Evolutionary conservation across 805 yeast genomes (phyloP), one percentile per base, ranked within the genome.

Genomic region (Saccharomycopsis javanensis): DNA sequence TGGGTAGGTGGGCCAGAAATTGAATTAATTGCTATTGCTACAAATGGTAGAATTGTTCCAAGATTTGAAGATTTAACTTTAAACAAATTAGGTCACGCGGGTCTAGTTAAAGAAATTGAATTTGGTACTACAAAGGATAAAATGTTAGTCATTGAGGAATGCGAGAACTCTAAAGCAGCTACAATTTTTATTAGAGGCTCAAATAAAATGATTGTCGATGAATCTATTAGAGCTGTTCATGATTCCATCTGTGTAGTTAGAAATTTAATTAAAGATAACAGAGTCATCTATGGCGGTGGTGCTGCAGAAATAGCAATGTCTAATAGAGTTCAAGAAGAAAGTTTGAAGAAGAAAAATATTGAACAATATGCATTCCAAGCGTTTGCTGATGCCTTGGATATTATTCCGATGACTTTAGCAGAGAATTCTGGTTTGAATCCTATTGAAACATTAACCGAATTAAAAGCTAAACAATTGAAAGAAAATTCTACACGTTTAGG

Each of bases 251-350:
- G 99, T 75, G 99, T 95, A 50, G 99, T 94, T 30, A 86, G 99
- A 75, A 95, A 94, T 73, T 80, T 94, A 69, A 85, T 95, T 54
- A 82, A 85, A 66, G 98, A 95, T 71, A 85, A 83, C 69, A 81
- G 97, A 71, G 88, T 94, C 51, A 97, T 95, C n/a, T 94, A 94
- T 68, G 99, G 99, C 62, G 99, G 99, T 65, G 99, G 99, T 64
- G 96, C 99, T 23, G 95, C 98, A 37, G 99, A 94, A 74, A 83
- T 94, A 55, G 79, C 96, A 2, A 86, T 96, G 76, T 90, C 98
- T 13, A 74, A 94, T 64, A 95, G 94, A 16, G 96, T 94, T 15
- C 77, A 89, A 57, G 88, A 85, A 53, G 96, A 86, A 63, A 97
- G 98, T 53, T 97, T 92, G 70, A 83, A 81, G 67, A 96, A 88